These are phyloP conservation scores for Fusarium foetens DNA, from an alignment of 2,329 filamentous ascomycete genomes.

Conservation along the genomic window DNA sequence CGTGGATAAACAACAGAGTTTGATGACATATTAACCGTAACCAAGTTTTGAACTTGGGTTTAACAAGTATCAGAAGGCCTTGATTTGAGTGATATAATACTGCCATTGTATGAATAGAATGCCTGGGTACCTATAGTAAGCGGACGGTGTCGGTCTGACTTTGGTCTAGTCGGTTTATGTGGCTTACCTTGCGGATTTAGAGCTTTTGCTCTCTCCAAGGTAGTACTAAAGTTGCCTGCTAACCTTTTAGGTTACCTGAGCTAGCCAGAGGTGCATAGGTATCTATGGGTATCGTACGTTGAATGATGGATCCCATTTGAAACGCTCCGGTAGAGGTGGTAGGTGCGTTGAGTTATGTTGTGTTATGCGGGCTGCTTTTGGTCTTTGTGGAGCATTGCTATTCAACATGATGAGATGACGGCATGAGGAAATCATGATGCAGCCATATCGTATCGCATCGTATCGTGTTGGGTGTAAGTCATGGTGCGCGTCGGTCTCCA, in stretches of 20 bases:
- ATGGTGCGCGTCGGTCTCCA: not conserved
- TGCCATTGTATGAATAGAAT: not conserved
- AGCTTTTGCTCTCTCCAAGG: slow-evolving; percentile 13
- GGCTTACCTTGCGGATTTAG: not conserved
- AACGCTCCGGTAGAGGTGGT: slow-evolving; percentile 28
- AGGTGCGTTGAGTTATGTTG: slow-evolving; percentile 6
- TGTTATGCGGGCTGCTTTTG: slow-evolving; percentile 5
- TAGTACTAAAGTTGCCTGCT: not conserved
- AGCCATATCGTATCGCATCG: slow-evolving; percentile 28
- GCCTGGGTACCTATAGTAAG: slow-evolving; percentile 9
- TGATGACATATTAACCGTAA: slow-evolving; percentile 12
- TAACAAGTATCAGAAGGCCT: slow-evolving; percentile 13
- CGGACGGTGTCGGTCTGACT: slow-evolving; percentile 10
- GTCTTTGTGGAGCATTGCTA: slow-evolving; percentile 16
- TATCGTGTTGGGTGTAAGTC: not conserved
- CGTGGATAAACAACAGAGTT: slow-evolving; percentile 35
- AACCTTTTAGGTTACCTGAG: not conserved
- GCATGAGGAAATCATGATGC: slow-evolving; percentile 38
- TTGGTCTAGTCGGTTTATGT: not conserved
- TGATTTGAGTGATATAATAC: slow-evolving; percentile 19
- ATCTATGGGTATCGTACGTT: slow-evolving; percentile 27
- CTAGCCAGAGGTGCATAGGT: not conserved
- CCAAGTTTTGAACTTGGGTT: slow-evolving; percentile 14
- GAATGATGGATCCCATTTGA: slow-evolving; percentile 25
- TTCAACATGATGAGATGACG: slow-evolving; percentile 29